Evolutionary conservation across 352 stramenopile genomes (phyloP).

Genomic region (Globisporangium solare): DNA sequence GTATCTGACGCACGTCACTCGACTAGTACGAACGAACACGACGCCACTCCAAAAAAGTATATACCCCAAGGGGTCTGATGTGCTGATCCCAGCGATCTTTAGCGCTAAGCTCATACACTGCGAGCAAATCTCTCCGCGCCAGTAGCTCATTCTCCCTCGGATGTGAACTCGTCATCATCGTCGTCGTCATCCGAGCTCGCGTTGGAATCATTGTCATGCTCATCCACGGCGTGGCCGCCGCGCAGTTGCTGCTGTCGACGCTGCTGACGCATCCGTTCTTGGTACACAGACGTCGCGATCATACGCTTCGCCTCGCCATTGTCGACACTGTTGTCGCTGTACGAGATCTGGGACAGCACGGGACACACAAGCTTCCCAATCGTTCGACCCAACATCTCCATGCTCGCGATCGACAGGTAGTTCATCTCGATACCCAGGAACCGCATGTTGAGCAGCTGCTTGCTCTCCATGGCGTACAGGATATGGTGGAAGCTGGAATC

Average conservation of each 20-base stretch:
- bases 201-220: constrained; percentile 25
- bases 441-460: constrained; percentile 46
- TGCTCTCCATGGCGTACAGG: constrained; percentile 77
- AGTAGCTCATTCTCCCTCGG: constrained; percentile 28
- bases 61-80: not conserved
- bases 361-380: constrained; percentile 80
- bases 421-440: constrained; percentile 87
- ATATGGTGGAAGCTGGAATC: constrained; percentile 84
- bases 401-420: constrained; percentile 75
- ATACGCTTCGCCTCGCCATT: constrained; percentile 70
- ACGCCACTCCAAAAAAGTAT: constrained; percentile 1
- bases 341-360: constrained; percentile 81
- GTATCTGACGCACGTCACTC: not conserved
- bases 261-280: constrained; percentile 62
- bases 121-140: not conserved
- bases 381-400: constrained; percentile 82
- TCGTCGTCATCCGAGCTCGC: constrained; percentile 25
- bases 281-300: constrained; percentile 71
- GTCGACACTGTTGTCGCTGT: constrained; percentile 80
- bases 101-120: not conserved
- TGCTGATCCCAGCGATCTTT: no score
- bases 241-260: constrained; percentile 48
- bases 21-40: not conserved
- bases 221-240: constrained; percentile 24
- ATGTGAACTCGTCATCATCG: constrained; percentile 24